phyloP scores from a whole-genome alignment of 805 yeast genomes.

The Yamadazyma tumulicola region DNA sequence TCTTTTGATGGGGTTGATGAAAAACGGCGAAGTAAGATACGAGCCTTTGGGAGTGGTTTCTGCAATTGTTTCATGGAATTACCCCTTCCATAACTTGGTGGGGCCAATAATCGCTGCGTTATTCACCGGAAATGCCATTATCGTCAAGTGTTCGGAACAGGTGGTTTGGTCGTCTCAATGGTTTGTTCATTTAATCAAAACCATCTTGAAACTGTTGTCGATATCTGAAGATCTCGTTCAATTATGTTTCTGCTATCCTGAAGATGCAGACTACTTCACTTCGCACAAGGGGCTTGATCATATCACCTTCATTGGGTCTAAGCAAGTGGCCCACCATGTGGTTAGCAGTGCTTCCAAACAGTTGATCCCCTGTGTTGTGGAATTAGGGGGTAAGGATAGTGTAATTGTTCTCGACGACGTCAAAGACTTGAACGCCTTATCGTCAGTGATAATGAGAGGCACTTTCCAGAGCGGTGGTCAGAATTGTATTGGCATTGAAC shows the following conservation, averaged over 20 bases:
- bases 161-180: conserved; percentile 92
- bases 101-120: conserved; percentile 90
- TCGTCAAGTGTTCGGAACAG: conserved; percentile 92
- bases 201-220: conserved; percentile 70
- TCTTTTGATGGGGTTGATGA: conserved; percentile 74
- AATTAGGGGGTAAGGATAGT: conserved; percentile 96
- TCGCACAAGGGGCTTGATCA: conserved; percentile 80
- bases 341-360: conserved; percentile 76
- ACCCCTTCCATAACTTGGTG: conserved; percentile 90
- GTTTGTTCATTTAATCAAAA: conserved; percentile 67
- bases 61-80: conserved; percentile 94
- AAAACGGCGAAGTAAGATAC: conserved; percentile 89
- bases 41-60: conserved; percentile 89
- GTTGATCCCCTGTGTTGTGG: conserved; percentile 94
- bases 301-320: conserved; percentile 94
- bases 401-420: conserved; percentile 82
- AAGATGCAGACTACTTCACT: conserved; percentile 81
- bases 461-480: conserved; percentile 97
- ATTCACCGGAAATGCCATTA: conserved; percentile 87
- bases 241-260: conserved; percentile 83
- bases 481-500: conserved; percentile 95
- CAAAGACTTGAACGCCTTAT: conserved; percentile 48
- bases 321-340: conserved; percentile 88
- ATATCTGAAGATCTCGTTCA: conserved; percentile 82
- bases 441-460: conserved; percentile 85